These are phyloP conservation scores for Penicillium fimorum DNA, from an alignment of 495 filamentous ascomycete species.

Conservation along the genomic window DNA sequence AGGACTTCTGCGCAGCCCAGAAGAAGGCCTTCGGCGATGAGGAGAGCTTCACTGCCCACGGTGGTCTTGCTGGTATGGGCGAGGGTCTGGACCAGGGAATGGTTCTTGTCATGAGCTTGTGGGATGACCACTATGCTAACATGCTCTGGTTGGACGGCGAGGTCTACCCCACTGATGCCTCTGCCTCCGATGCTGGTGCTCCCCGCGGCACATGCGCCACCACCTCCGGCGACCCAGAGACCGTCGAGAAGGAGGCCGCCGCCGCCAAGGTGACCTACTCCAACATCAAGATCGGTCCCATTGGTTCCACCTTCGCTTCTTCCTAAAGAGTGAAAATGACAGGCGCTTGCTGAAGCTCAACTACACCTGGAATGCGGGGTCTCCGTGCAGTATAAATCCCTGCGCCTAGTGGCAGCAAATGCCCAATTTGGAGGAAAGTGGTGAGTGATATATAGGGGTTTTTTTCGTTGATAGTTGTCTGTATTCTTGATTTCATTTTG, in stretches of 20 bases:
- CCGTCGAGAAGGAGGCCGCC: slow-evolving; percentile 55
- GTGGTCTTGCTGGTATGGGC: slow-evolving; percentile 59
- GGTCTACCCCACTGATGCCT: slow-evolving; percentile 56
- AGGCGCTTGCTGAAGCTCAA: slow-evolving; percentile 5
- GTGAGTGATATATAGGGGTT: not conserved
- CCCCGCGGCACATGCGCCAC: slow-evolving; percentile 64
- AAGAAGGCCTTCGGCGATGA: slow-evolving; percentile 61
- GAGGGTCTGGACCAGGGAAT: slow-evolving; percentile 54
- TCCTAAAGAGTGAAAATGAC: slow-evolving; percentile 12
- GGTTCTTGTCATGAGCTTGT: slow-evolving; percentile 71
- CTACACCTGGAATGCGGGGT: slow-evolving; percentile 2
- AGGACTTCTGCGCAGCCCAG: slow-evolving; percentile 59
- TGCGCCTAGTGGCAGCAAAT: not conserved
- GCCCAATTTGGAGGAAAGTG: not conserved
- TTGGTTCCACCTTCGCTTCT: slow-evolving; percentile 59
- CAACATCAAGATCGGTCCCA: slow-evolving; percentile 64
- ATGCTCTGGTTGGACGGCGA: slow-evolving; percentile 81
- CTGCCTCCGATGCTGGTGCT: slow-evolving; percentile 55
- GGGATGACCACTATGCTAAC: slow-evolving; percentile 69
- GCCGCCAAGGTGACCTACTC: slow-evolving; percentile 62
- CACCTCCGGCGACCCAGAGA: slow-evolving; percentile 57
- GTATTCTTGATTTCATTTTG: slow-evolving; percentile 2
- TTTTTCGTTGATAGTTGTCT: not conserved
- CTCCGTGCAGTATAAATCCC: not conserved
- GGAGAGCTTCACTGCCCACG: slow-evolving; percentile 56